phyloP scores from a whole-genome alignment of 2,329 filamentous ascomycete genomes.

The Trichoderma endophyticum region DNA sequence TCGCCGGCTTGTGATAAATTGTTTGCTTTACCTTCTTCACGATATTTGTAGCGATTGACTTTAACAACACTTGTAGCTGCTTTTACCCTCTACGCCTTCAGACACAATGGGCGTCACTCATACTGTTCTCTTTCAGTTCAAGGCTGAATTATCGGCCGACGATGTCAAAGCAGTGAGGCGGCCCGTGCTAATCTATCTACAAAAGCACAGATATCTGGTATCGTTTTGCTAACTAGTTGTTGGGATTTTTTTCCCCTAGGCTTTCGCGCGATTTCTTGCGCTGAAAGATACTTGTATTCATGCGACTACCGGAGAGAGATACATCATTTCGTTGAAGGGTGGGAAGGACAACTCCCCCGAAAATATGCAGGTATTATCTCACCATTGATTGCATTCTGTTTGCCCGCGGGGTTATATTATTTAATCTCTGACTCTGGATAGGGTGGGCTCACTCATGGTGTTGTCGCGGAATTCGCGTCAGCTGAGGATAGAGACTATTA shows the following conservation, averaged over 20 bases:
- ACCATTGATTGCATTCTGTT: not conserved
- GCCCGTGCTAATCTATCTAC: too few species aligned
- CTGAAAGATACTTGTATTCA: conserved; percentile 61
- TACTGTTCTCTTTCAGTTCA: not conserved
- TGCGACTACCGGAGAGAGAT: conserved; percentile 54
- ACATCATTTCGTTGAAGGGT: conserved; percentile 56
- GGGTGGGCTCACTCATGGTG: conserved; percentile 1
- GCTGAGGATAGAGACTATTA: conserved; percentile 10
- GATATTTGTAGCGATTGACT: not conserved
- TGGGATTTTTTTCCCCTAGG: conserved; percentile 26
- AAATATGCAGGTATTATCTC: not conserved
- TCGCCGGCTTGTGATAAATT: not conserved
- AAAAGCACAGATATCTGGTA: not conserved
- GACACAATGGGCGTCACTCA: not conserved
- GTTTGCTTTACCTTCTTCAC: not conserved
- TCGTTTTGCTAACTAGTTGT: not conserved
- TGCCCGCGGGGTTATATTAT: not conserved
- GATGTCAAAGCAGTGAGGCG: not conserved
- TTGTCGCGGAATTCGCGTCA: not conserved
- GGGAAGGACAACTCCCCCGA: conserved; percentile 62
- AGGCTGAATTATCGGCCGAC: not conserved
- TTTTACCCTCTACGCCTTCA: not conserved
- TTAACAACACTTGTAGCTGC: not conserved
- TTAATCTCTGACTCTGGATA: not conserved
- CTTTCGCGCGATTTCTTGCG: conserved; percentile 38